These are phyloP conservation scores for Herpotrichia juniperi DNA, from an alignment of 2,329 filamentous ascomycete genomes.

Conservation along the genomic window DNA sequence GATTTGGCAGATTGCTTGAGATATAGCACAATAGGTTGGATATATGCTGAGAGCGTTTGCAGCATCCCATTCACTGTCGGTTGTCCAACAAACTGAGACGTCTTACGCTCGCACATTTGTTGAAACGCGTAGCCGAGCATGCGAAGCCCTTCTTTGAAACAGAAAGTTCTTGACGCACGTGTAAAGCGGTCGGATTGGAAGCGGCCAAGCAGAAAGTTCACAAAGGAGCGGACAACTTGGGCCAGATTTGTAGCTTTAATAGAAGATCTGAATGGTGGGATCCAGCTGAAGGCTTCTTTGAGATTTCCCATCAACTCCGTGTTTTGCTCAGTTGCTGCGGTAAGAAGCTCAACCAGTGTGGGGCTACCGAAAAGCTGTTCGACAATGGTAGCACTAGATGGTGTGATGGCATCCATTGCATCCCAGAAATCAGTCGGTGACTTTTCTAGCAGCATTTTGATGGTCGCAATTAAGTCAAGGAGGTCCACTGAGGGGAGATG, in stretches of 20 bases:
- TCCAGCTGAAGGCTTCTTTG: slow-evolving; percentile 74
- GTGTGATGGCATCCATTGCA: slow-evolving; percentile 79
- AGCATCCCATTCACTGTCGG: slow-evolving; percentile 62
- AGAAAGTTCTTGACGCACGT: slow-evolving; percentile 64
- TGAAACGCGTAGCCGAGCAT: slow-evolving; percentile 43
- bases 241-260: slow-evolving; percentile 77
- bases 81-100: slow-evolving; percentile 46
- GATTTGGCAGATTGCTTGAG: slow-evolving; percentile 34
- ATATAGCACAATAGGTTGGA: slow-evolving; percentile 42
- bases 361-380: slow-evolving; percentile 82
- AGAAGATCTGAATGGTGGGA: slow-evolving; percentile 77
- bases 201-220: slow-evolving; percentile 74
- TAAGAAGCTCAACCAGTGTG: slow-evolving; percentile 66
- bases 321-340: slow-evolving; percentile 47
- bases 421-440: slow-evolving; percentile 86
- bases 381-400: slow-evolving; percentile 79
- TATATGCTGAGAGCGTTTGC: slow-evolving; percentile 68
- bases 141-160: slow-evolving; percentile 64
- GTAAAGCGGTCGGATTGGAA: slow-evolving; percentile 64
- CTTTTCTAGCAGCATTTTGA: slow-evolving; percentile 74
- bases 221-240: slow-evolving; percentile 79
- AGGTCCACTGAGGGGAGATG: slow-evolving; percentile 60
- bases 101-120: slow-evolving; percentile 40
- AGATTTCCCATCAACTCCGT: slow-evolving; percentile 65
- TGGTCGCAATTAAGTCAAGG: slow-evolving; percentile 70